Evolutionary conservation across 257 asterid genomes (phyloP).

Genomic region (Solanum etuberosum): DNA sequence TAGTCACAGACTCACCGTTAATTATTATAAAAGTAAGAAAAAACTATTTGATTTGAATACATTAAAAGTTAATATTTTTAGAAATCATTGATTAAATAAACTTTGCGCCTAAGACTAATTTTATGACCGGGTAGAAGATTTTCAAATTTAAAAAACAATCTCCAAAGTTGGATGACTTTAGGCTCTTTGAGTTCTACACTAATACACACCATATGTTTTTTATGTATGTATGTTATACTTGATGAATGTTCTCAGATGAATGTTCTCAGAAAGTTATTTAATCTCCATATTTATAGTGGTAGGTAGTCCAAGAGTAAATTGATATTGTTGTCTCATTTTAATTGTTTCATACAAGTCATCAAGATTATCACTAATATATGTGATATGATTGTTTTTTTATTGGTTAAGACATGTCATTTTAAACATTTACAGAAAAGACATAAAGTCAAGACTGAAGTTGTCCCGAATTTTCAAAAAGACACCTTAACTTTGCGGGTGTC

Average conservation of each 20-base stretch:
- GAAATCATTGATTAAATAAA: not conserved
- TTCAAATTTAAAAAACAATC: not conserved
- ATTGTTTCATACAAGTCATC: not conserved
- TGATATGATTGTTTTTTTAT: not conserved
- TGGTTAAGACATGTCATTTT: not conserved
- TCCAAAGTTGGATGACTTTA: not conserved
- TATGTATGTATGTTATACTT: too few relatives aligned
- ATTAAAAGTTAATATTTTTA: not conserved
- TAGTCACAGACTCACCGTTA: not conserved
- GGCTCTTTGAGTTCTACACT: not conserved
- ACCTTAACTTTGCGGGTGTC: too few relatives aligned
- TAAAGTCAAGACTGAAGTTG: too few relatives aligned
- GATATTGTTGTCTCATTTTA: not conserved
- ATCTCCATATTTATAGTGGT: not conserved
- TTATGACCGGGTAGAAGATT: not conserved
- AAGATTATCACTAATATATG: not conserved
- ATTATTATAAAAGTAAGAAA: not conserved
- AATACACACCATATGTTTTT: not conserved
- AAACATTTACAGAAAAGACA: too few relatives aligned
- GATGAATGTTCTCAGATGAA: too few relatives aligned
- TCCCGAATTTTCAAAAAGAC: too few relatives aligned
- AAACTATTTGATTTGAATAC: not conserved
- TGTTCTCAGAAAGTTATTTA: not conserved
- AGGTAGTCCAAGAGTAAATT: not conserved
- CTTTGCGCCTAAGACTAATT: not conserved